Percentiles rank a stretch among this genome's conserved stretches.
These are phyloP conservation scores for Penicillium sp. DNA, from an alignment of 2,329 filamentous ascomycete species.

Conservation along the genomic window DNA sequence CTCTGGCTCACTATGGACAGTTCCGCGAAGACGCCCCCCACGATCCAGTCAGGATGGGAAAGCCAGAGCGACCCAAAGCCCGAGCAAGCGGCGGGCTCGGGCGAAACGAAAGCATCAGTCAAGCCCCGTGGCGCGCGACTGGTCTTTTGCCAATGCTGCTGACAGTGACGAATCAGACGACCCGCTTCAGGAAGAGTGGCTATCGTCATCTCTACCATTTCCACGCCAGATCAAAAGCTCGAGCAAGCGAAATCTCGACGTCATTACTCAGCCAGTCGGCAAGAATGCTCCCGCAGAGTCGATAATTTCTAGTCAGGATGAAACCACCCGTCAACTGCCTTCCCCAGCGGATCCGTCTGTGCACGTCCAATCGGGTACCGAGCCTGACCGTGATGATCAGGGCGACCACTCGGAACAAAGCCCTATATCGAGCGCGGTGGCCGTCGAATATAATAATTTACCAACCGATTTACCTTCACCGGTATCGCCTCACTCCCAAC, in stretches of 20 bases:
- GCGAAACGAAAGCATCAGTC: constrained; percentile 34
- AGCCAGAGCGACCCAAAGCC: constrained; percentile 26
- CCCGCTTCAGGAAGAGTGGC: constrained; percentile 43
- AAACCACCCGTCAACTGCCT: constrained; percentile 2
- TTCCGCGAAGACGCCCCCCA: constrained; percentile 33
- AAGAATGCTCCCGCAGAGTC: not conserved
- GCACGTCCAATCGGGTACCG: constrained; percentile 16
- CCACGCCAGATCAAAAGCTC: not conserved
- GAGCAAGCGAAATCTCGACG: not conserved
- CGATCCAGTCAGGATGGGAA: constrained; percentile 26
- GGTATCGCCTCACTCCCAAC: not conserved
- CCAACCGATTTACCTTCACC: constrained; percentile 10
- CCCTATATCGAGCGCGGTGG: constrained; percentile 2
- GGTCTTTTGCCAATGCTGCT: constrained; percentile 41
- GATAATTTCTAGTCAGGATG: not conserved
- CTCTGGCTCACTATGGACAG: constrained; percentile 44
- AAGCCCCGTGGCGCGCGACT: constrained; percentile 38
- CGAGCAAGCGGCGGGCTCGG: constrained; percentile 21
- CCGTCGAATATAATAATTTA: constrained; percentile 5
- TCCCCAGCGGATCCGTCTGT: not conserved
- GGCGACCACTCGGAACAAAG: constrained; percentile 3
- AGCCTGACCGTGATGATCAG: constrained; percentile 5
- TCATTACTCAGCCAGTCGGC: not conserved
- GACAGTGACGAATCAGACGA: constrained; percentile 49
- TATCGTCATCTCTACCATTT: constrained; percentile 40